phyloP scores from a whole-genome alignment of 164 flowering plant species.

The Macadamia integrifolia region DNA sequence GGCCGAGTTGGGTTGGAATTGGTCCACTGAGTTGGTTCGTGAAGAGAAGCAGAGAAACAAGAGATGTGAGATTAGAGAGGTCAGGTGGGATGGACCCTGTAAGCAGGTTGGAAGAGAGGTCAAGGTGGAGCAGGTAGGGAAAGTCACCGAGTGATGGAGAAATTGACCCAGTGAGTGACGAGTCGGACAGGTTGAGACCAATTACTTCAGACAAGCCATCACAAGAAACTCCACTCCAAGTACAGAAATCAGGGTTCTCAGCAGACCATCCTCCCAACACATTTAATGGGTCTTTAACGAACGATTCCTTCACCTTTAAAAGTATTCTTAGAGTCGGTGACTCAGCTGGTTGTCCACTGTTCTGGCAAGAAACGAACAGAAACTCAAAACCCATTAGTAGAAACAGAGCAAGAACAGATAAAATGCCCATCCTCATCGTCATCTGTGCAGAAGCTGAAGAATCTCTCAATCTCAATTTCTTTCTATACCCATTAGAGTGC shows the following conservation, averaged over 20 bases:
- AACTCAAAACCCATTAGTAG: constrained; percentile 17
- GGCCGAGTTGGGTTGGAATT: constrained; percentile 65
- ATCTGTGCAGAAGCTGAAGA: constrained; percentile 5
- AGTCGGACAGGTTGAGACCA: constrained; percentile 64
- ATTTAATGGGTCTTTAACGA: constrained; percentile 44
- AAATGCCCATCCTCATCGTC: background rate
- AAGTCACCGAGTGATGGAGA: constrained; percentile 60
- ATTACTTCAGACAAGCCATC: constrained; percentile 28
- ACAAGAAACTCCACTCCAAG: constrained; percentile 76
- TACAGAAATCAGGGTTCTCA: constrained; percentile 46
- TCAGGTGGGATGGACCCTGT: constrained; percentile 76
- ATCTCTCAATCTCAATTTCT: background rate
- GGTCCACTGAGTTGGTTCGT: constrained; percentile 75
- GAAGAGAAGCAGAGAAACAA: constrained; percentile 63
- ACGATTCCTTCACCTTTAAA: constrained; percentile 58
- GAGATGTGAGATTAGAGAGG: constrained; percentile 52
- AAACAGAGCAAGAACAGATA: constrained; percentile 7
- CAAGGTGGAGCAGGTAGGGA: constrained; percentile 55
- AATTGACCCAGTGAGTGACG: constrained; percentile 61
- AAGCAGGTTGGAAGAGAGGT: constrained; percentile 72
- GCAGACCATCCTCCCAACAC: constrained; percentile 58
- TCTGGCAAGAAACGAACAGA: constrained; percentile 17
- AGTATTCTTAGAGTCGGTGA: constrained; percentile 28
- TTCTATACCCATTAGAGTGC: background rate
- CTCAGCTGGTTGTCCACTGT: constrained; percentile 5